phyloP scores from a whole-genome alignment of 192 early-diverging fungal genomes.

The Mortierella alpina region DNA sequence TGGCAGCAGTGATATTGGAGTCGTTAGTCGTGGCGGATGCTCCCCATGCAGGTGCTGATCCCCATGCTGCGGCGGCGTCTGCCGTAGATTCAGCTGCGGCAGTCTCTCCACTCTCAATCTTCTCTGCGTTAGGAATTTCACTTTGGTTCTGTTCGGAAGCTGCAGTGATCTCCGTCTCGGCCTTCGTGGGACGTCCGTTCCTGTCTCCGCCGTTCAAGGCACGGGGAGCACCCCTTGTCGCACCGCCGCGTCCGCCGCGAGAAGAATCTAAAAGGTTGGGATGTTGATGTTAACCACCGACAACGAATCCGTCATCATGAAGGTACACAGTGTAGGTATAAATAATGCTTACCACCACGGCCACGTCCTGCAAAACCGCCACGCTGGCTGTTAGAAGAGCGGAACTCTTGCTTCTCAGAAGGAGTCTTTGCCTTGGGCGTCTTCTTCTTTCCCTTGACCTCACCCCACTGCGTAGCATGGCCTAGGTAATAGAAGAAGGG shows the following conservation, averaged over 20 bases:
- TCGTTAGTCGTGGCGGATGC: slow-evolving; percentile 23
- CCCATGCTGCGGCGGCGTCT: no score
- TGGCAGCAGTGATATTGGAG: not conserved
- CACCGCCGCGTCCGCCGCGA: slow-evolving; percentile 72
- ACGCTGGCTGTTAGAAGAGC: slow-evolving; percentile 55
- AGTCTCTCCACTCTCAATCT: slow-evolving; percentile 12
- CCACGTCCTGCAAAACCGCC: slow-evolving; percentile 67
- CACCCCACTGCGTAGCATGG: slow-evolving; percentile 84
- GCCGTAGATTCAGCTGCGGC: slow-evolving; percentile 15
- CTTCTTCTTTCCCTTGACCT: slow-evolving; percentile 84
- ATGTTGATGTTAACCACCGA: not conserved
- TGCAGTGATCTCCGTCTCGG: slow-evolving; percentile 2
- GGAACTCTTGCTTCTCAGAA: slow-evolving; percentile 59
- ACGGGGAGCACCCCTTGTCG: slow-evolving; percentile 56
- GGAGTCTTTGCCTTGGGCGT: slow-evolving; percentile 67
- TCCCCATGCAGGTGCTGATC: slow-evolving; percentile 12
- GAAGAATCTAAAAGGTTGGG: slow-evolving; percentile 53
- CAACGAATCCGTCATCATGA: not conserved
- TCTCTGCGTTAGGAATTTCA: slow-evolving; percentile 11
- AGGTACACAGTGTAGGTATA: not conserved
- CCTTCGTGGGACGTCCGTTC: slow-evolving; percentile 40
- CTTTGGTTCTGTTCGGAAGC: slow-evolving; percentile 10
- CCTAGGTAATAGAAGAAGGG: slow-evolving; percentile 57
- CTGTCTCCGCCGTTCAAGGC: slow-evolving; percentile 52
- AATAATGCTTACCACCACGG: slow-evolving; percentile 67